Conservation (phyloP, 306 rosid genomes). For the Cucurbita argyrosperma region DNA sequence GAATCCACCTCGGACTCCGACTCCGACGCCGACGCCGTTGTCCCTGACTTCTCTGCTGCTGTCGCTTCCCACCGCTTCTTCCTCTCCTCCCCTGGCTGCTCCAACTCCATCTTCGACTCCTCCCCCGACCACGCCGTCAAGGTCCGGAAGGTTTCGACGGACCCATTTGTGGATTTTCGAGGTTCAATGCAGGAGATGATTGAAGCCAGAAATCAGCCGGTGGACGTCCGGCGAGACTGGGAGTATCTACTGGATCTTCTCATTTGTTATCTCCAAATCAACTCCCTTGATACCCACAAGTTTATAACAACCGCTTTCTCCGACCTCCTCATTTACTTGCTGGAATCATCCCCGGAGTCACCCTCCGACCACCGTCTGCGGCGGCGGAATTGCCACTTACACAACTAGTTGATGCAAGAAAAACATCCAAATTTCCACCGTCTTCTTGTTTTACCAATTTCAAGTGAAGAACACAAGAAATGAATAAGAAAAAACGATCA, state of each 20-base stretch:
- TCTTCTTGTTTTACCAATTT: neutral
- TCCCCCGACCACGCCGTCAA: conserved; percentile 29
- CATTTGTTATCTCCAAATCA: conserved; percentile 59
- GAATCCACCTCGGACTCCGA: conserved; percentile 2
- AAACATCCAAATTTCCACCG: neutral
- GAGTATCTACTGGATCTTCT: conserved; percentile 72
- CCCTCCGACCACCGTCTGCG: neutral
- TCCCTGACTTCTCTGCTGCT: conserved; percentile 52
- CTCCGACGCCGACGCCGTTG: conserved; percentile 7
- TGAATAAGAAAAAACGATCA: neutral
- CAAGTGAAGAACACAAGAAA: neutral
- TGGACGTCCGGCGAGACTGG: conserved; percentile 33
- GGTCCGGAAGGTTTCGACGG: conserved; percentile 47
- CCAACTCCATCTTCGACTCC: conserved; percentile 72
- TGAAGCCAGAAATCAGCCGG: conserved; percentile 23
- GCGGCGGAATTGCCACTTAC: neutral
- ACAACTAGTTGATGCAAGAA: neutral
- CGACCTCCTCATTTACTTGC: conserved; percentile 35
- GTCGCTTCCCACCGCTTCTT: conserved; percentile 71
- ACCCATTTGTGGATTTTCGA: conserved; percentile 65
- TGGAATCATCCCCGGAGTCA: conserved; percentile 14
- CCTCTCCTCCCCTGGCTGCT: conserved; percentile 80
- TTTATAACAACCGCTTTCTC: conserved; percentile 70
- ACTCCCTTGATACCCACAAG: conserved; percentile 56
- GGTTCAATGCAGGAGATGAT: conserved; percentile 83